A percentile compares a stretch with the other conserved stretches of the same genome.
Conservation (phyloP, 345 rosid genomes). For the Bretschneidera sinensis region DNA sequence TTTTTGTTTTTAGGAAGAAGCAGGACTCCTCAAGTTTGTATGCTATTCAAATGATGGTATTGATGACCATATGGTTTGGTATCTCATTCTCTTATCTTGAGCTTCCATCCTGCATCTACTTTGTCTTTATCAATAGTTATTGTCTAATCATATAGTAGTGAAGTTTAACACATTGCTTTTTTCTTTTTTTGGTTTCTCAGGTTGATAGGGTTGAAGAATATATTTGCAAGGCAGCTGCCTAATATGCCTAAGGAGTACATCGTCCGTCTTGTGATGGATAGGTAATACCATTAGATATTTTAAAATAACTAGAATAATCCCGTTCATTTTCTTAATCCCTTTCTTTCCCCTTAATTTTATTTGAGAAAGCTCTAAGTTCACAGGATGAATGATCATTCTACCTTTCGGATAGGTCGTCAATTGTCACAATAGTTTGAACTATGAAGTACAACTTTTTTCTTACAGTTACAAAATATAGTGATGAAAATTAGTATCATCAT, state of each 20-base stretch:
- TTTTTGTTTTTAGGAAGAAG: slow-evolving; percentile 64
- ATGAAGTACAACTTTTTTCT: too few relatives aligned
- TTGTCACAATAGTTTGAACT: neutral
- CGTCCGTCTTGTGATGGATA: slow-evolving; percentile 99
- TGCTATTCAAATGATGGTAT: slow-evolving; percentile 76
- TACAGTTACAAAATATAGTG: too few relatives aligned
- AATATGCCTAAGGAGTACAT: slow-evolving; percentile 99
- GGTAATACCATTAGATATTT: slow-evolving; percentile 34
- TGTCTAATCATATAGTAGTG: neutral
- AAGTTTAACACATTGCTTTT: neutral
- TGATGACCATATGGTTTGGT: slow-evolving; percentile 99
- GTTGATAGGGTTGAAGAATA: slow-evolving; percentile 97
- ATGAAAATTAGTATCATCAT: too few relatives aligned
- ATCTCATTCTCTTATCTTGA: slow-evolving; percentile 27
- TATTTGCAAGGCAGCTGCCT: slow-evolving; percentile 94
- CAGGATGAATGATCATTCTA: too few relatives aligned
- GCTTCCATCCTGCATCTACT: slow-evolving; percentile 6
- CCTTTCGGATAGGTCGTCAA: neutral
- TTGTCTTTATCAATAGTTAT: neutral
- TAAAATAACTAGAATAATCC: too few relatives aligned
- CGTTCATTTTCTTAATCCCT: too few relatives aligned
- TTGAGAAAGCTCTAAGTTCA: neutral
- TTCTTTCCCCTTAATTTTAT: neutral
- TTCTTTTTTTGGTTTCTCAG: slow-evolving; percentile 33
- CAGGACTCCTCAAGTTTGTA: slow-evolving; percentile 77